These are phyloP conservation scores for Ambrosia trifida DNA, from an alignment of 129 eudicot genomes.

Conservation along the genomic window DNA sequence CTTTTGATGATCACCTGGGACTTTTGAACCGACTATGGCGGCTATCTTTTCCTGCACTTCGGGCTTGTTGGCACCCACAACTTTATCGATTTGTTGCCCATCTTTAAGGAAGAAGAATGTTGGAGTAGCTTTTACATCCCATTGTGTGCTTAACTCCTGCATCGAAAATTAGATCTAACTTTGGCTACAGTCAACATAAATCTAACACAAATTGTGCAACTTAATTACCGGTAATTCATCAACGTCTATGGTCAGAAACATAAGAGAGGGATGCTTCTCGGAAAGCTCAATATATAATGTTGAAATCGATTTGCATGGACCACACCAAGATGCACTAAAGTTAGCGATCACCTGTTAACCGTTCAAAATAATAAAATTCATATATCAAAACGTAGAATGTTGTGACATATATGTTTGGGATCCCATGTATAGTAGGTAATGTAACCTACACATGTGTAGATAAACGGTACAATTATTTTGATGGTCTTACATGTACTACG, in stretches of 20 bases:
- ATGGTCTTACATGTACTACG: no score
- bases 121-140: constrained; percentile 91
- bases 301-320: constrained; percentile 80
- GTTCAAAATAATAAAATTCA: not conserved
- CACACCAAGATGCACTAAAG: constrained; percentile 96
- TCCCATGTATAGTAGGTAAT: no score
- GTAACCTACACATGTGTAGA: no score
- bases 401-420: not conserved
- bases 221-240: constrained; percentile 65
- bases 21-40: constrained; percentile 36
- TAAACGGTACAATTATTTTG: no score
- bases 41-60: constrained; percentile 66
- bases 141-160: constrained; percentile 83
- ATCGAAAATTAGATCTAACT: not conserved
- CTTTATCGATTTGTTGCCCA: constrained; percentile 76
- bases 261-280: constrained; percentile 56
- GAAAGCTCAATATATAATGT: constrained; percentile 74
- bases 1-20: constrained; percentile 29
- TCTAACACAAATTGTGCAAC: constrained; percentile 16
- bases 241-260: constrained; percentile 73
- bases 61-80: constrained; percentile 80
- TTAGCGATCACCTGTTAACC: constrained; percentile 70
- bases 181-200: not conserved
- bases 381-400: not conserved
- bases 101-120: constrained; percentile 87